Conservation (phyloP, 805 yeast species). For the Hanseniaspora osmophila region DNA sequence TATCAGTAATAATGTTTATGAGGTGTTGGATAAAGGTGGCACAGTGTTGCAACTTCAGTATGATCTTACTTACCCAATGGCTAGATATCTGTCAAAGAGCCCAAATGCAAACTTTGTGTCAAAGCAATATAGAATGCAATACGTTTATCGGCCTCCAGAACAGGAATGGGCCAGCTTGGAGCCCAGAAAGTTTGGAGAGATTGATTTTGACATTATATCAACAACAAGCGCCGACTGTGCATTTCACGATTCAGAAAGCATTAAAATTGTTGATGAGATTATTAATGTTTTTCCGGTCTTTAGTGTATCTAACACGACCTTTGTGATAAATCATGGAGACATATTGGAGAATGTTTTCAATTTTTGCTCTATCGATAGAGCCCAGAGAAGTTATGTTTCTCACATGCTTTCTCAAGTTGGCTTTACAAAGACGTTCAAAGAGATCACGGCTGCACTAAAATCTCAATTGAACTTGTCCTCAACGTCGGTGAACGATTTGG, state of each 20-base stretch:
- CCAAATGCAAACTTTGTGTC: constrained; percentile 12
- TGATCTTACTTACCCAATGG: constrained; percentile 82
- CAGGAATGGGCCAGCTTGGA: constrained; percentile 43
- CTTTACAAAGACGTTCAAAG: constrained; percentile 48
- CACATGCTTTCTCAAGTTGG: constrained; percentile 67
- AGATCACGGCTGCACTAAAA: constrained; percentile 39
- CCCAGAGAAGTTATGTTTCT: constrained; percentile 56
- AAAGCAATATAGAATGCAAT: constrained; percentile 63
- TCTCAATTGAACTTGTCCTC: constrained; percentile 63
- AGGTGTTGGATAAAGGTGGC: constrained; percentile 75
- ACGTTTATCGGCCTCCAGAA: constrained; percentile 62
- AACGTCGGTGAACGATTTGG: constrained; percentile 69
- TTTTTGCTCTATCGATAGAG: constrained; percentile 67
- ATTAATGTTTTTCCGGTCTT: constrained; percentile 54
- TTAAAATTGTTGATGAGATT: constrained; percentile 70
- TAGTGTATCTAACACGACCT: constrained; percentile 36
- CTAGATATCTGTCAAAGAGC: constrained; percentile 41
- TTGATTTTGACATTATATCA: constrained; percentile 68
- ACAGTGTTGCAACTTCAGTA: constrained; percentile 79
- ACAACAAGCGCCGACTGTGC: constrained; percentile 36
- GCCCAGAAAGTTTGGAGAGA: constrained; percentile 65
- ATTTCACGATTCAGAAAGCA: constrained; percentile 74
- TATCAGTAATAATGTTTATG: constrained; percentile 46
- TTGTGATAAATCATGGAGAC: constrained; percentile 70
- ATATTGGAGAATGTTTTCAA: constrained; percentile 63